A percentile compares a stretch with the other conserved stretches of the same genome.
Evolutionary conservation across 805 yeast species (phyloP).

Genomic region (Lipomyces yamanashiensis): DNA sequence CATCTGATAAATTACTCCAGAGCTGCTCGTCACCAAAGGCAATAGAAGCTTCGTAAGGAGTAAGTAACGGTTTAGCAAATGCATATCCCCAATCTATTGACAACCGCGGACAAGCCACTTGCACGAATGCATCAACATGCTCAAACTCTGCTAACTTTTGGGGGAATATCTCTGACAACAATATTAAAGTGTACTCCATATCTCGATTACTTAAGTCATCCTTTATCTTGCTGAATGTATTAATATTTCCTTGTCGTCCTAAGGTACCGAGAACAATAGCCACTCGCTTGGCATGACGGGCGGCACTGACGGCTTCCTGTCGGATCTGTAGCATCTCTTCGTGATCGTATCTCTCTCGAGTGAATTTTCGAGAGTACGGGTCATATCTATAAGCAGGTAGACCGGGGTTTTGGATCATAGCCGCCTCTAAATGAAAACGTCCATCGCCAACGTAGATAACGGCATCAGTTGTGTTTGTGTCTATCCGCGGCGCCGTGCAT

Average conservation of each 20-base stretch:
- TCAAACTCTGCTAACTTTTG: slow-evolving; percentile 89
- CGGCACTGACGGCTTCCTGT: slow-evolving; percentile 69
- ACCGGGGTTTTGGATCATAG: slow-evolving; percentile 96
- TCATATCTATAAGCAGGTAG: slow-evolving; percentile 93
- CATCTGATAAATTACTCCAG: slow-evolving; percentile 55
- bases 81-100: slow-evolving; percentile 99
- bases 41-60: slow-evolving; percentile 97
- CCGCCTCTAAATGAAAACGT: slow-evolving; percentile 89
- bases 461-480: slow-evolving; percentile 52
- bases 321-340: slow-evolving; percentile 77
- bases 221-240: slow-evolving; percentile 73
- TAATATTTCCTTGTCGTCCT: slow-evolving; percentile 92
- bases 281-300: slow-evolving; percentile 57
- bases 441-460: slow-evolving; percentile 97
- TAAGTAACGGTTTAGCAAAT: slow-evolving; percentile 83
- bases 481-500: slow-evolving; percentile 86
- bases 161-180: slow-evolving; percentile 92
- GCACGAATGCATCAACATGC: slow-evolving; percentile 92
- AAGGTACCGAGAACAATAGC: slow-evolving; percentile 91
- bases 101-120: slow-evolving; percentile 95
- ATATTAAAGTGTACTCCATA: slow-evolving; percentile 73
- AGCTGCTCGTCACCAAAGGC: slow-evolving; percentile 71
- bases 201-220: slow-evolving; percentile 58
- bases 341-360: slow-evolving; percentile 87
- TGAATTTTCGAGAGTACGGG: slow-evolving; percentile 90